A percentile compares a stretch with the other conserved stretches of the same genome.
Evolutionary conservation across 768 basidiomycete species (phyloP).

Genomic region (Agaricus bisporus): DNA sequence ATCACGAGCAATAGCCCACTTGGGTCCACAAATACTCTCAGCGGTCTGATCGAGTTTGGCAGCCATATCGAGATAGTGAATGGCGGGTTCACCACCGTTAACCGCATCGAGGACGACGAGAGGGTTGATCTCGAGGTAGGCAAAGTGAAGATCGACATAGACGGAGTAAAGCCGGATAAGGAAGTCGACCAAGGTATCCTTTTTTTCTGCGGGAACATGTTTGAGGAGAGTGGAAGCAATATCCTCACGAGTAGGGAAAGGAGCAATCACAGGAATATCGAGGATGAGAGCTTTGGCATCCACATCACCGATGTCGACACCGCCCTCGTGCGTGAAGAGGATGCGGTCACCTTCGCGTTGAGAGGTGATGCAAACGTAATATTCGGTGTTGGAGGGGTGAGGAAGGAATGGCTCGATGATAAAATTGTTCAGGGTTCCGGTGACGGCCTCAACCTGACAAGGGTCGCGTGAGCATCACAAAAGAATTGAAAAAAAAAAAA

Average conservation of each 20-base stretch:
- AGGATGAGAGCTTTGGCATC: constrained; percentile 95
- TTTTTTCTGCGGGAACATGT: constrained; percentile 79
- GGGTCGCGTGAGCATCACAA: background rate
- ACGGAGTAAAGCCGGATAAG: constrained; percentile 92
- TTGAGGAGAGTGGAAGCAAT: constrained; percentile 74
- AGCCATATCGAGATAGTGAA: constrained; percentile 98
- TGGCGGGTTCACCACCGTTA: constrained; percentile 59
- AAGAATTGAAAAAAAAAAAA: background rate
- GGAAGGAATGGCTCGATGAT: constrained; percentile 99
- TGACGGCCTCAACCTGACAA: constrained; percentile 80
- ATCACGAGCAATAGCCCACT: constrained; percentile 98
- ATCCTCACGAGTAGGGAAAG: constrained; percentile 79
- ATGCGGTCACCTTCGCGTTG: constrained; percentile 91
- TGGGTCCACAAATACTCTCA: constrained; percentile 95
- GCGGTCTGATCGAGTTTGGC: constrained; percentile 99
- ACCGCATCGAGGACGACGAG: constrained; percentile 88
- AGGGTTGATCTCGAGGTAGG: constrained; percentile 99
- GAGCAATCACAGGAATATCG: constrained; percentile 62
- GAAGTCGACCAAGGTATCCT: constrained; percentile 92
- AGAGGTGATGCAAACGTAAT: constrained; percentile 98
- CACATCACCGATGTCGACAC: constrained; percentile 98
- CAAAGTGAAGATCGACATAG: constrained; percentile 98
- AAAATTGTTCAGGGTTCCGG: constrained; percentile 95
- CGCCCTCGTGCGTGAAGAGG: constrained; percentile 98
- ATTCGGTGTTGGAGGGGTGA: constrained; percentile 89